phyloP scores from a whole-genome alignment of 108 stramenopile species.

The Pseudonitzschia multiseries region DNA sequence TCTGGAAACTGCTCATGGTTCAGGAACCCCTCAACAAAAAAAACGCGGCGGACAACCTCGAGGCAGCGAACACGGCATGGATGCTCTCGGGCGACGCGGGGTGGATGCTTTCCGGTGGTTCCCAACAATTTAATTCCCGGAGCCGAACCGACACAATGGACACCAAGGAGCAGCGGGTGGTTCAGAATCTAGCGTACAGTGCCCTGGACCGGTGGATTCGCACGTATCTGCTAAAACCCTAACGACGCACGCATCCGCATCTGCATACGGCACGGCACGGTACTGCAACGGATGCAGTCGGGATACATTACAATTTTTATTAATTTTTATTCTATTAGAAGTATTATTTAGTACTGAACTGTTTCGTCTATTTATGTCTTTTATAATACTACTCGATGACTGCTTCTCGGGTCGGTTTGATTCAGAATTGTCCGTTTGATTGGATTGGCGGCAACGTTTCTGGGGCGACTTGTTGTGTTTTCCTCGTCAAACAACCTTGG shows the following conservation, averaged over 20 bases:
- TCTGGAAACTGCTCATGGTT: constrained; percentile 50
- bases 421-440: no score
- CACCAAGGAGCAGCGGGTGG: constrained; percentile 3
- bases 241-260: no score
- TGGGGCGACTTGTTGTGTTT: not conserved
- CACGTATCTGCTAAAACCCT: constrained; percentile 27
- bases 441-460: no score
- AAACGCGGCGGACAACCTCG: constrained; percentile 48
- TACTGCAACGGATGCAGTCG: constrained; percentile 4
- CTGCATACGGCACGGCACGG: no score
- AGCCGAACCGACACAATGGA: constrained; percentile 10
- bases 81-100: constrained; percentile 15
- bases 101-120: constrained; percentile 17
- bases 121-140: not conserved
- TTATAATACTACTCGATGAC: no score
- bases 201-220: constrained; percentile 27
- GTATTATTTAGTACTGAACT: no score
- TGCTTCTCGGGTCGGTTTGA: no score
- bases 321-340: no score
- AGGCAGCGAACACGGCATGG: constrained; percentile 52
- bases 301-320: not conserved
- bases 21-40: constrained; percentile 56
- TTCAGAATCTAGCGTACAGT: constrained; percentile 14
- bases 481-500: not conserved
- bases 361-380: no score